phyloP scores from a whole-genome alignment of 305 asterid genomes.

The Fraxinus nigra region DNA sequence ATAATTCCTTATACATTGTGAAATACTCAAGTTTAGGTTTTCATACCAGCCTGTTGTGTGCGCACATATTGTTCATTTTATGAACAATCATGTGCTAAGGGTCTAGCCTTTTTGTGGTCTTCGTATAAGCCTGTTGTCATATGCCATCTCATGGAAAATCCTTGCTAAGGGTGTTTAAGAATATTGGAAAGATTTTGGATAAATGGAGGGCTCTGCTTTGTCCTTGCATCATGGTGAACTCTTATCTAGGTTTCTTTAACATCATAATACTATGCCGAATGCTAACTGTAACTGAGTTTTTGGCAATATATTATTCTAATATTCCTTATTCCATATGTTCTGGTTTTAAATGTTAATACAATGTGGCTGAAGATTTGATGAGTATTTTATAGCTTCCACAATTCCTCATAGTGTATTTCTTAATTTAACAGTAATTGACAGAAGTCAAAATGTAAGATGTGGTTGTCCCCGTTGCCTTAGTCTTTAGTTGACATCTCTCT shows the following conservation, averaged over 20 bases:
- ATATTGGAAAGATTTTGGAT: neutral
- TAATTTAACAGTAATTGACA: neutral
- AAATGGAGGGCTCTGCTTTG: conserved; percentile 16
- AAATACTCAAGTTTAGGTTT: neutral
- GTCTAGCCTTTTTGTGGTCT: neutral
- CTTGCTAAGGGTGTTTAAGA: neutral
- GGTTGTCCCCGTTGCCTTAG: neutral
- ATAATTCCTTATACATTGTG: neutral
- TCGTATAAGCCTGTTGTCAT: neutral
- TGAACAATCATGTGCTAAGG: neutral
- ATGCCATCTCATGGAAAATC: neutral
- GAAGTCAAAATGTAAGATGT: neutral
- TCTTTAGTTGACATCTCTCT: neutral
- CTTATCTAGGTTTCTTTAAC: neutral
- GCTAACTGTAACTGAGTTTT: neutral
- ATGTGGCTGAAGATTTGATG: neutral
- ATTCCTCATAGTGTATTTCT: neutral
- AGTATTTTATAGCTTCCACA: neutral
- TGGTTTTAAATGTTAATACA: neutral
- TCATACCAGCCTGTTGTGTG: neutral
- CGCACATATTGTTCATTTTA: neutral
- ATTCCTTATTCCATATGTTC: neutral
- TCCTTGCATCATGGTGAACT: neutral
- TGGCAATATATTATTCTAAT: neutral
- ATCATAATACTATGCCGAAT: neutral